These are phyloP conservation scores for Ottelia alismoides DNA, from an alignment of 106 monocot genomes.

Conservation along the genomic window DNA sequence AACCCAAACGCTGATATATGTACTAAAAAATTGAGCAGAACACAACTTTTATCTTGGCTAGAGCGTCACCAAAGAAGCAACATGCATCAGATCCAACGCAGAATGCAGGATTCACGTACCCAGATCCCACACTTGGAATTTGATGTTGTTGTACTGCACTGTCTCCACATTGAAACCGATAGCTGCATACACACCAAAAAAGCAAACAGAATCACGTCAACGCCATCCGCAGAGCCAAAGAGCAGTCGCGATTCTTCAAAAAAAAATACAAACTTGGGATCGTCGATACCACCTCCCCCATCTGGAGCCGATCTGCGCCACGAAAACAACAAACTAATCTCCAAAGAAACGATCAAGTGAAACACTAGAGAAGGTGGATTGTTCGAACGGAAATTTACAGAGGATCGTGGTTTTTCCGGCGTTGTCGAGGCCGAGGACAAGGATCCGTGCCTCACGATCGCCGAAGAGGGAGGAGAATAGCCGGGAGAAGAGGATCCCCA, in stretches of 20 bases:
- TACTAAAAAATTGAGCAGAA: no score
- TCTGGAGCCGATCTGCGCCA: slow-evolving; percentile 89
- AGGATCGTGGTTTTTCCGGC: slow-evolving; percentile 98
- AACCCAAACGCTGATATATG: no score
- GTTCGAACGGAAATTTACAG: slow-evolving; percentile 18
- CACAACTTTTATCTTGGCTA: no score
- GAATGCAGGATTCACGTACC: slow-evolving; percentile 67
- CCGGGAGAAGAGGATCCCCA: slow-evolving; percentile 95
- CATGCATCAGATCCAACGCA: no score
- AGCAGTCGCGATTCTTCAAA: neutral
- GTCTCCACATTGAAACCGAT: slow-evolving; percentile 99
- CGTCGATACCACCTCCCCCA: slow-evolving; percentile 97
- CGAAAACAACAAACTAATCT: no score
- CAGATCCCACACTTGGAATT: slow-evolving; percentile 99
- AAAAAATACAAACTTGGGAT: slow-evolving; percentile 65
- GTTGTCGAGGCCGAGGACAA: slow-evolving; percentile 98
- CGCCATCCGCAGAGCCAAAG: neutral
- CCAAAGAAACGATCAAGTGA: slow-evolving; percentile 6
- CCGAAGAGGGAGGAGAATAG: slow-evolving; percentile 91
- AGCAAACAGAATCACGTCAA: neutral
- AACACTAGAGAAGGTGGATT: neutral
- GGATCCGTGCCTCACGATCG: slow-evolving; percentile 94
- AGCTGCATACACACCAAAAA: slow-evolving; percentile 33
- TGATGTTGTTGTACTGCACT: slow-evolving; percentile 95
- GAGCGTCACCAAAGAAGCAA: no score